Base-by-base conservation (phyloP, 2,329 filamentous ascomycete species). In the Stagonosporopsis rhizophila region DNA sequence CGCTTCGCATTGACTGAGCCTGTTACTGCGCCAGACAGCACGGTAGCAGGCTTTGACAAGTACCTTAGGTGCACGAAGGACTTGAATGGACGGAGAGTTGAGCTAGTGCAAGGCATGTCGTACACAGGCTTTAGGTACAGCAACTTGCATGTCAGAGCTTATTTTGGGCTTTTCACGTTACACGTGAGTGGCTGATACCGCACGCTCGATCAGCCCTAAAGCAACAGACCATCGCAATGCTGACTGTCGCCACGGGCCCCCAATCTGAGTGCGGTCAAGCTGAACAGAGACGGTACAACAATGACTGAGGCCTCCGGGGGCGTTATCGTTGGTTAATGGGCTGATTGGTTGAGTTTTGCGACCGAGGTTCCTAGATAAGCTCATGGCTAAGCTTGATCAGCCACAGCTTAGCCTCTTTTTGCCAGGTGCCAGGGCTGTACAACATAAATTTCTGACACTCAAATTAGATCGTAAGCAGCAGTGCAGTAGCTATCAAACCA, bases 181-280 rank as follows among this genome's bases (percentile, higher is more conserved):
- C 52, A 51, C 41, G 6, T 46, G 6, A 37, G 47, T 56, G 53
- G 52, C 42, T 56, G 46, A 19, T 17, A 32, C 23, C 46, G 30
- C 23, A 41, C 6, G 14, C 8, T 51, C 9, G 20, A 42, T 56
- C 46, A 56, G 53, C 53, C 53, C 53, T 51, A 51, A 40, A 19
- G n/a, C 8, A 22, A 34, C 37, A 30, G 17, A 15, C 23, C 23
- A 25, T 25, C 23, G 23, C 23, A 25, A 25, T 25, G 23, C 23
- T 25, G 23, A 25, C 23, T 25, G 23, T 25, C 4, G 23, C 23
- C 4, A 7, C 4, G 23, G 23, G 4, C 23, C 7, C 23, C 7
- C 4, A 25, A 4, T 25, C 4, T 4, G 23, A 7, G 4, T 25
- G 23, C 7, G 23, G 23, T 42, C 25, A 37, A 8, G 47, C 42